Evolutionary conservation across 2,329 filamentous ascomycete genomes (phyloP).

Genomic region (Colletotrichum trifolii): DNA sequence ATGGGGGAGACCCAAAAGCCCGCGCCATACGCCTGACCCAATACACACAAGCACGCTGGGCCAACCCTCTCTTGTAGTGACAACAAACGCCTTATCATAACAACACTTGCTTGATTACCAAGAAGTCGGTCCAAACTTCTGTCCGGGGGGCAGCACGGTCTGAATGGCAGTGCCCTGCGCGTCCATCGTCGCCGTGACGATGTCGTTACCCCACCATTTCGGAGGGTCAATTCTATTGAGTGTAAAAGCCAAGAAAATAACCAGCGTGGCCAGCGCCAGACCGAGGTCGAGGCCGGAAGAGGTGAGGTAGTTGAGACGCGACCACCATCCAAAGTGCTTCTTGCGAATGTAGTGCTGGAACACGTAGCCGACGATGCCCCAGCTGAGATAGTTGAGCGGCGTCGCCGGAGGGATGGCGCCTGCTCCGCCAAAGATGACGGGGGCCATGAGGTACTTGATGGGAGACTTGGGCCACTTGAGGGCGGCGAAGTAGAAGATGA

Average conservation of each 20-base stretch:
- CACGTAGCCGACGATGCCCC: constrained; percentile 76
- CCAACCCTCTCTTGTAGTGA: no score
- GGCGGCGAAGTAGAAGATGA: constrained; percentile 62
- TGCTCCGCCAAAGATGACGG: constrained; percentile 71
- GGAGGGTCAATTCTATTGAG: constrained; percentile 71
- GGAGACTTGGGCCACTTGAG: constrained; percentile 63
- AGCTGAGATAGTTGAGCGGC: constrained; percentile 79
- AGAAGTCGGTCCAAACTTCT: constrained; percentile 69
- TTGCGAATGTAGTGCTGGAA: constrained; percentile 78
- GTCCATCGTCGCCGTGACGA: constrained; percentile 71
- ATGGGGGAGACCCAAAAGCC: neutral
- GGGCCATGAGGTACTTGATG: constrained; percentile 66
- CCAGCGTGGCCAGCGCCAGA: constrained; percentile 72
- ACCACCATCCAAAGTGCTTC: constrained; percentile 76
- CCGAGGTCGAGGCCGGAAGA: constrained; percentile 77
- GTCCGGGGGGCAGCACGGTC: constrained; percentile 60
- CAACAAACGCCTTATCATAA: neutral
- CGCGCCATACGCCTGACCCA: neutral
- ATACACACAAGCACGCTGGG: no score
- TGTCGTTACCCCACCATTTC: constrained; percentile 75
- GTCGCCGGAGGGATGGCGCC: constrained; percentile 73
- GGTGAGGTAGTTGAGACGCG: constrained; percentile 77
- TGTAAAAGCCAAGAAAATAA: constrained; percentile 78
- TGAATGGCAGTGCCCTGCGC: constrained; percentile 69
- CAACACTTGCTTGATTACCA: constrained; percentile 54